phyloP scores from a whole-genome alignment of 2,329 filamentous ascomycete species.

The Colletotrichum sp. region DNA sequence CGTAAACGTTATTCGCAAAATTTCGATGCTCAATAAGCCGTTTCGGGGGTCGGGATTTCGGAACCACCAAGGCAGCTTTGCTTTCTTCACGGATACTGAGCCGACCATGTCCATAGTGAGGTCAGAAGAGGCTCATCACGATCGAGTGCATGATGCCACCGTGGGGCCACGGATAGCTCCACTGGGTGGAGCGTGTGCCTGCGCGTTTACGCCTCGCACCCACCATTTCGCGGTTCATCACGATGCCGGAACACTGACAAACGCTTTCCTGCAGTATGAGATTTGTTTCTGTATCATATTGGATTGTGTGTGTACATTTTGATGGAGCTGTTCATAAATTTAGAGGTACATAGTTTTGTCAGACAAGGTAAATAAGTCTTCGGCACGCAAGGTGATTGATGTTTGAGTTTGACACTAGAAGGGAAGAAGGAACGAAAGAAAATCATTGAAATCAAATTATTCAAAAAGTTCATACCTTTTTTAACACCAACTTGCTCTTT shows the following conservation, averaged over 20 bases:
- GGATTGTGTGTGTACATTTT: accelerated
- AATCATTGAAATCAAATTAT: too few relatives aligned
- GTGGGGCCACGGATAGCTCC: neutral
- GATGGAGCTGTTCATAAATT: neutral
- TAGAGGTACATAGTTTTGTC: neutral
- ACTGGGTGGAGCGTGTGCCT: neutral
- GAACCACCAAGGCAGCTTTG: accelerated
- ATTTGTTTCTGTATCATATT: accelerated
- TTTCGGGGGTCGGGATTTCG: neutral
- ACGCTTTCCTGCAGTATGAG: accelerated
- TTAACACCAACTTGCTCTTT: accelerated
- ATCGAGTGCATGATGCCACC: neutral
- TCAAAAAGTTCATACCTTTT: neutral
- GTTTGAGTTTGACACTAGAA: neutral
- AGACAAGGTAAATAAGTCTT: neutral
- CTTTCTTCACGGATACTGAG: accelerated
- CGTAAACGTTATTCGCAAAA: neutral
- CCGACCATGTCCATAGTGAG: neutral
- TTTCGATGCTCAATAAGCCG: neutral
- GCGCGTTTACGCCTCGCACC: accelerated
- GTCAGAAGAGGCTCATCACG: neutral
- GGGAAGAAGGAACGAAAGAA: too few relatives aligned
- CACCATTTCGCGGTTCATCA: neutral
- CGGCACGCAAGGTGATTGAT: neutral
- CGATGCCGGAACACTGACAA: neutral